Conservation (phyloP, 2,329 filamentous ascomycete genomes). For the Colletotrichum paranaense region DNA sequence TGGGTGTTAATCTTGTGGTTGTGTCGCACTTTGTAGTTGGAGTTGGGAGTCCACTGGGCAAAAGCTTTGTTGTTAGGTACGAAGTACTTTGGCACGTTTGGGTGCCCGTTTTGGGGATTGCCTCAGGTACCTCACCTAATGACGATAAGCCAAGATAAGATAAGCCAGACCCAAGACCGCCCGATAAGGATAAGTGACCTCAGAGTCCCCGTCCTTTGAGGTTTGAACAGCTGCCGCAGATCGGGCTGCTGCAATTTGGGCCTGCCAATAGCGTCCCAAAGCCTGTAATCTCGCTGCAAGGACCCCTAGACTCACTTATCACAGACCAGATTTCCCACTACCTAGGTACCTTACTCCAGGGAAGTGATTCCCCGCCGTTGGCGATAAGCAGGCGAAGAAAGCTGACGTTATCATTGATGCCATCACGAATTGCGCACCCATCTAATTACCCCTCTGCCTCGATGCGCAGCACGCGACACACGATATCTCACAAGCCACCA, state of each 20-base stretch:
- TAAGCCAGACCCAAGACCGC: neutral
- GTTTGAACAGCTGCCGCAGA: neutral
- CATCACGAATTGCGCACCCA: neutral
- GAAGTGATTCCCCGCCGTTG: neutral
- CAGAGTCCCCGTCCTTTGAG: no score
- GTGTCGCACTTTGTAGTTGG: neutral
- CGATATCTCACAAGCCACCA: neutral
- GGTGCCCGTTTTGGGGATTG: no score
- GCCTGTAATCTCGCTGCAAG: neutral
- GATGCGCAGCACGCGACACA: neutral
- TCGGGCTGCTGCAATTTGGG: neutral
- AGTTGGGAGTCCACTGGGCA: neutral
- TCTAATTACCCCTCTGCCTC: neutral
- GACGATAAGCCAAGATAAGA: neutral
- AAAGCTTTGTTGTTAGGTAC: neutral
- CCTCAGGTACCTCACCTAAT: no score
- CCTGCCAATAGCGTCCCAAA: neutral
- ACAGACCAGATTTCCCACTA: neutral
- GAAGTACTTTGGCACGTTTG: no score
- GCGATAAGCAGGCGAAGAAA: neutral
- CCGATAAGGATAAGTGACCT: neutral
- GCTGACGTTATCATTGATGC: neutral
- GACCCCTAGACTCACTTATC: neutral
- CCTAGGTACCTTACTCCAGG: no score
- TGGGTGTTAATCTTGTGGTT: neutral